Percentiles rank a stretch among this genome's conserved stretches.
Evolutionary conservation across 768 basidiomycete species (phyloP).

Genomic region (Gyrodon lividus): DNA sequence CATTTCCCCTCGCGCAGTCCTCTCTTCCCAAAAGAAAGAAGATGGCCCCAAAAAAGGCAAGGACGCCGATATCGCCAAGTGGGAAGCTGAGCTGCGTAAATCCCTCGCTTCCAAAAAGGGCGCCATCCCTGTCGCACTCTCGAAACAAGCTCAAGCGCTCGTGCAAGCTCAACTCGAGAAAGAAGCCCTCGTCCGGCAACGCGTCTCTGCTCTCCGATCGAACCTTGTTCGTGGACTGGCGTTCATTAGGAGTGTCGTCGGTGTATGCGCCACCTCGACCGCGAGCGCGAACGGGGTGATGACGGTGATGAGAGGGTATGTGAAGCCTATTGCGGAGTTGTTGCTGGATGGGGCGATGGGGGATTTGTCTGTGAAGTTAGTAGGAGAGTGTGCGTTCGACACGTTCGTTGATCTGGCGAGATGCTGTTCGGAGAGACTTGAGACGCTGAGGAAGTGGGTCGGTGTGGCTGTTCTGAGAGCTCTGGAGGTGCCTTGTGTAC

Average conservation of each 20-base stretch:
- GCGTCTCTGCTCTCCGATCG: conserved; percentile 53
- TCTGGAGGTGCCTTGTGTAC: conserved; percentile 61
- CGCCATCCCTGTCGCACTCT: conserved; percentile 48
- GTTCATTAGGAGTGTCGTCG: conserved; percentile 64
- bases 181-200: conserved; percentile 65
- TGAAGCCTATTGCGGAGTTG: conserved; percentile 56
- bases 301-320: conserved; percentile 53
- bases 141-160: conserved; percentile 84
- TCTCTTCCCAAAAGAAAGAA: conserved; percentile 56
- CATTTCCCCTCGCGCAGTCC: conserved; percentile 41
- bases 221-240: conserved; percentile 65
- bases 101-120: conserved; percentile 81
- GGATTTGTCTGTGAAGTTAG: conserved; percentile 52
- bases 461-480: conserved; percentile 83
- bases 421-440: conserved; percentile 75
- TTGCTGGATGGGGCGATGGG: conserved; percentile 67
- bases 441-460: conserved; percentile 64
- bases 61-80: conserved; percentile 84
- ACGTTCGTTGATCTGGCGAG: conserved; percentile 72
- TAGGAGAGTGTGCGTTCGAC: conserved; percentile 61
- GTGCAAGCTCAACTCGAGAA: conserved; percentile 81
- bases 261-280: conserved; percentile 30
- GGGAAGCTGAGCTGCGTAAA: conserved; percentile 93
- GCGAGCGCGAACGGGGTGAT: not conserved
- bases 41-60: conserved; percentile 71